These are phyloP conservation scores for Chenopodium berlandieri DNA, from an alignment of 148 eudicot genomes.

Conservation along the genomic window DNA sequence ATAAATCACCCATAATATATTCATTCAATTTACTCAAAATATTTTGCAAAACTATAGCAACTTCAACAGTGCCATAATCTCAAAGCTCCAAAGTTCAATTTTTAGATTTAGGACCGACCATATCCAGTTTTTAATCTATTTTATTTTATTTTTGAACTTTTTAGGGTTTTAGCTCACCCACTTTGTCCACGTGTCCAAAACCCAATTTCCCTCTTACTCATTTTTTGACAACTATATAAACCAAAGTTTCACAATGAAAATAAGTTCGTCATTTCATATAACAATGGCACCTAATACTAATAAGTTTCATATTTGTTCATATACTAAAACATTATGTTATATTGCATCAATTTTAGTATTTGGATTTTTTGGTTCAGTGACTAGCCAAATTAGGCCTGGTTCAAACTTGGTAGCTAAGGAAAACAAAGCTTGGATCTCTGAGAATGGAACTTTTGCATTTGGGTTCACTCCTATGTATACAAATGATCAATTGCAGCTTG, in stretches of 20 bases:
- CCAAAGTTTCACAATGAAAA: not conserved
- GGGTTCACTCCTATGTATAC: slow-evolving; percentile 55
- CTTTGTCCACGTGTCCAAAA: slow-evolving; percentile 45
- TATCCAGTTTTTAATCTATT: not conserved
- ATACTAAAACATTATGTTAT: slow-evolving; percentile 1
- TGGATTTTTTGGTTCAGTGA: slow-evolving; percentile 23
- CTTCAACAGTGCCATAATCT: slow-evolving; percentile 26
- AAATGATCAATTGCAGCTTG: slow-evolving; percentile 44
- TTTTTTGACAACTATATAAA: slow-evolving; percentile 14
- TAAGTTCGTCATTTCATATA: not conserved
- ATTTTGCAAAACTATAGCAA: not conserved
- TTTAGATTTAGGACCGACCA: slow-evolving; percentile 42
- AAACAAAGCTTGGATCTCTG: slow-evolving; percentile 61
- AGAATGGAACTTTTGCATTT: slow-evolving; percentile 82
- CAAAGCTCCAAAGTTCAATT: slow-evolving; percentile 19
- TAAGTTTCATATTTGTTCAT: not conserved
- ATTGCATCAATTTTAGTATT: not conserved
- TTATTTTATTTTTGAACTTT: slow-evolving; percentile 22
- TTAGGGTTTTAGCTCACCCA: slow-evolving; percentile 73
- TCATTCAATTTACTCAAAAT: not conserved
- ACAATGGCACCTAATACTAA: slow-evolving; percentile 10
- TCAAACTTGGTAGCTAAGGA: slow-evolving; percentile 56
- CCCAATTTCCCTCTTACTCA: not conserved
- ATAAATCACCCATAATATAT: not conserved
- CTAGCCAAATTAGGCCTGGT: slow-evolving; percentile 43